Base-by-base conservation (phyloP, 345 rosid genomes). In the Hibiscus syriacus region DNA sequence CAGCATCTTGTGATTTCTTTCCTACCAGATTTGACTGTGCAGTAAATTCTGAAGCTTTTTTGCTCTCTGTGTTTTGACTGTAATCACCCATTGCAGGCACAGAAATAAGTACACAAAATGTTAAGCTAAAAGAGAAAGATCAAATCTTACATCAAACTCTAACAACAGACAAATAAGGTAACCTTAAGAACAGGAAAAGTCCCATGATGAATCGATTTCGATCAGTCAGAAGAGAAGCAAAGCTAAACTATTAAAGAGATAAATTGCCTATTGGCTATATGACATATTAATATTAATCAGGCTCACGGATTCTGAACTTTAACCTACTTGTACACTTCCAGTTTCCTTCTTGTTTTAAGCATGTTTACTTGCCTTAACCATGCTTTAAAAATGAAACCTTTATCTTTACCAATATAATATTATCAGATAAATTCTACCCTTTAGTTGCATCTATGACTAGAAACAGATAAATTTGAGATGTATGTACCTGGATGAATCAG, bases 1-100 rank as follows among this genome's bases (percentile, higher is more conserved):
- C 96, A 45, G 96, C 98, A 67, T 83, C 90, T 71, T 84, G 96
- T 10, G 98, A 92, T 77, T 82, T 84, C 73, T 73, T 76, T 27
- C 86, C 90, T 72, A 75, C 26, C 20, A 84, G 70, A 32, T 64
- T 73, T 3, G 85, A 72, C 45, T 80, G 80, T 2, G 87, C 75
- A 66, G 78, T 77, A 25, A 75, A 71, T 43, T 83, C 89, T 17
- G 82, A 73, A 64, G 70, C 65, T 62, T 72, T 86, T 73, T 68
- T 74, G 53, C 81, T 77, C 7, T 84, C 87, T 59, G 70, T 55
- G 45, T 78, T 87, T 55, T 73, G 84, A 71, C 92, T 84, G 77
- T 50, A 79, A 13, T 58, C 36, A 10, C 55, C 61, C 52, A 65
- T 57, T 29, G 29, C 63, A 62, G 34, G 12, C 23, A n/a, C 32